Conservation (phyloP, 345 rosid genomes). For the Lumnitzera littorea region DNA sequence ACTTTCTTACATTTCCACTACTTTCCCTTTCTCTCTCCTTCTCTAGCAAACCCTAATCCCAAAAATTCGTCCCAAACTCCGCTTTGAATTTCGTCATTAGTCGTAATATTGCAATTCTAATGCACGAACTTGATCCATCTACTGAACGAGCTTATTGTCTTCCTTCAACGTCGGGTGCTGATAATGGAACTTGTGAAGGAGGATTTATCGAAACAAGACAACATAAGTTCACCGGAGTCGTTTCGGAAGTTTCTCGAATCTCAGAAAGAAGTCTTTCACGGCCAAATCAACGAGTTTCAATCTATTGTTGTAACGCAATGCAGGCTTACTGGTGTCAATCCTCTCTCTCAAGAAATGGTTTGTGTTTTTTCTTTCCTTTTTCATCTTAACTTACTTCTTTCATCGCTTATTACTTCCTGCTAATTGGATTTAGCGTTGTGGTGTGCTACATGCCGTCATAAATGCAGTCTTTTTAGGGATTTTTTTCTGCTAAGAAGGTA, state of each 20-base stretch:
- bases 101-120: not conserved
- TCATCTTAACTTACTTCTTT: not conserved
- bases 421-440: too few relatives aligned
- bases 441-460: too few relatives aligned
- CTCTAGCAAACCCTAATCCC: not conserved
- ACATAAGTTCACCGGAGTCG: constrained; percentile 63
- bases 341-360: constrained; percentile 98
- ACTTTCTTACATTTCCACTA: too few relatives aligned
- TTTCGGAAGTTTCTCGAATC: constrained; percentile 50
- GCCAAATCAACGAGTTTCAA: constrained; percentile 83
- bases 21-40: too few relatives aligned
- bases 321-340: constrained; percentile 94
- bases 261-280: constrained; percentile 69
- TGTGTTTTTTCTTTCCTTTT: constrained; percentile 9
- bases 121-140: constrained; percentile 6
- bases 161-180: constrained; percentile 19
- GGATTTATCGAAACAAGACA: constrained; percentile 33
- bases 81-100: constrained; percentile 1
- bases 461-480: too few relatives aligned
- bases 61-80: constrained; percentile 33
- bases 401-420: too few relatives aligned
- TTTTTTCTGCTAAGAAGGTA: too few relatives aligned
- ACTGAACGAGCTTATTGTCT: constrained; percentile 21
- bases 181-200: constrained; percentile 48
- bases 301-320: constrained; percentile 77